These are phyloP conservation scores for Cyberlindnera americana DNA, from an alignment of 805 yeast genomes.

Conservation along the genomic window DNA sequence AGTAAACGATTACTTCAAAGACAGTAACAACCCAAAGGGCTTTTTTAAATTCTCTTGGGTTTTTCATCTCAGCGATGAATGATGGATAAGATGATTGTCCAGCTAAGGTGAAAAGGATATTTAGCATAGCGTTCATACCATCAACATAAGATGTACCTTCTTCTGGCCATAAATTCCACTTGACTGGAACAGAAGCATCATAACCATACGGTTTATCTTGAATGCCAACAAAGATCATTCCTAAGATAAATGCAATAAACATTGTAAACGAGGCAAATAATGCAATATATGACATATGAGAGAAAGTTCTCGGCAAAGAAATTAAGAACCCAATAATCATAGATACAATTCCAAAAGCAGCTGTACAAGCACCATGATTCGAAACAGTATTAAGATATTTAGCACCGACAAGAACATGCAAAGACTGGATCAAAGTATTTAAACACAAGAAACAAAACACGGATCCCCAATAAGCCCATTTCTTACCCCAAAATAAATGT, in stretches of 20 bases:
- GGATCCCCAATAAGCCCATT: conserved; percentile 54
- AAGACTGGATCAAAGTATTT: conserved; percentile 54
- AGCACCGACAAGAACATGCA: conserved; percentile 59
- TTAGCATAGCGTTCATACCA: conserved; percentile 54
- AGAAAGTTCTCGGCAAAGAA: conserved; percentile 55
- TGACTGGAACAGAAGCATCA: conserved; percentile 36
- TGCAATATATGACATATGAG: conserved; percentile 48
- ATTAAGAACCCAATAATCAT: conserved; percentile 46
- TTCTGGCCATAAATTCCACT: conserved; percentile 46
- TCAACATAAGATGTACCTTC: conserved; percentile 49
- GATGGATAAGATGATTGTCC: conserved; percentile 64
- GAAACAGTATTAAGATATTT: conserved; percentile 54
- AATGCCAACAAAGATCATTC: conserved; percentile 51
- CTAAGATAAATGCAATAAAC: conserved; percentile 51
- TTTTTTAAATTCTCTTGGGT: conserved; percentile 54
- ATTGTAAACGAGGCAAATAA: conserved; percentile 52
- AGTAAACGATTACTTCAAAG: conserved; percentile 46
- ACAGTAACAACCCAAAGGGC: conserved; percentile 49
- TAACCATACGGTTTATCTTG: conserved; percentile 46
- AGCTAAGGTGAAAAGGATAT: conserved; percentile 58
- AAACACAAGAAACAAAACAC: conserved; percentile 51
- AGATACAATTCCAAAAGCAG: conserved; percentile 48
- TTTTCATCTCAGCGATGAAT: conserved; percentile 55
- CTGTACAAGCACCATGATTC: conserved; percentile 47
- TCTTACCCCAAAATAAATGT: conserved; percentile 47